Conservation (phyloP, 2,329 filamentous ascomycete genomes). For the Bimuria novae-zelandiae region DNA sequence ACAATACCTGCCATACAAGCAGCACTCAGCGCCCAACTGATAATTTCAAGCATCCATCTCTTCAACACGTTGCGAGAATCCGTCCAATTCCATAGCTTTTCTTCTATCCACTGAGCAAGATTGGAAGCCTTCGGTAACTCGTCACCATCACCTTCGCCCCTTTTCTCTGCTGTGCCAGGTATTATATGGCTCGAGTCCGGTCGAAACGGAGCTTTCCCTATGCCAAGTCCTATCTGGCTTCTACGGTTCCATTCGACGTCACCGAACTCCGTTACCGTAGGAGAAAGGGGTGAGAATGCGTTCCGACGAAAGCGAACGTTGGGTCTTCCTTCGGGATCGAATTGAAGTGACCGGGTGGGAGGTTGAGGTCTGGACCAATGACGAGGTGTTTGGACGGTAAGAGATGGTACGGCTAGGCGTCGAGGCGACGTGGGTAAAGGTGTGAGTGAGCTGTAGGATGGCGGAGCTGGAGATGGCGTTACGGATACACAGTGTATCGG, state of each 20-base stretch:
- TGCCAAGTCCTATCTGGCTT: conserved; percentile 12
- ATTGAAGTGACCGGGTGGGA: conserved; percentile 7
- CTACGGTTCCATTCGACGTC: conserved; percentile 7
- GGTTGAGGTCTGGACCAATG: conserved; percentile 1
- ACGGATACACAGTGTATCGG: conserved; percentile 16
- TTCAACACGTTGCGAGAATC: conserved; percentile 12
- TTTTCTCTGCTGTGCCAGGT: conserved; percentile 12
- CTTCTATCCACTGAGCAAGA: conserved; percentile 16
- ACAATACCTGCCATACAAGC: conserved; percentile 18
- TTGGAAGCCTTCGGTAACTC: not conserved
- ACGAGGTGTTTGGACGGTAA: conserved; percentile 8
- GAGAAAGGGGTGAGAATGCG: conserved; percentile 14
- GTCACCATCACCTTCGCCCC: not conserved
- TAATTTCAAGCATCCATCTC: conserved; percentile 18
- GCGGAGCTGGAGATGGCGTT: conserved; percentile 6
- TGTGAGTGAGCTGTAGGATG: conserved; percentile 9
- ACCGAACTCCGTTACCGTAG: not conserved
- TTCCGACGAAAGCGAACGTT: conserved; percentile 15
- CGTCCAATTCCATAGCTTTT: conserved; percentile 15
- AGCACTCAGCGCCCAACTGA: conserved; percentile 20
- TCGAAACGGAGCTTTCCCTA: conserved; percentile 8
- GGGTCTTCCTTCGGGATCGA: conserved; percentile 10
- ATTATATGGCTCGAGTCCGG: conserved; percentile 12
- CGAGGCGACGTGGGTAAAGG: not conserved
- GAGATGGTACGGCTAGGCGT: conserved; percentile 10